phyloP scores from a whole-genome alignment of 2,329 filamentous ascomycete species.

The Acephala macrosclerotiorum region DNA sequence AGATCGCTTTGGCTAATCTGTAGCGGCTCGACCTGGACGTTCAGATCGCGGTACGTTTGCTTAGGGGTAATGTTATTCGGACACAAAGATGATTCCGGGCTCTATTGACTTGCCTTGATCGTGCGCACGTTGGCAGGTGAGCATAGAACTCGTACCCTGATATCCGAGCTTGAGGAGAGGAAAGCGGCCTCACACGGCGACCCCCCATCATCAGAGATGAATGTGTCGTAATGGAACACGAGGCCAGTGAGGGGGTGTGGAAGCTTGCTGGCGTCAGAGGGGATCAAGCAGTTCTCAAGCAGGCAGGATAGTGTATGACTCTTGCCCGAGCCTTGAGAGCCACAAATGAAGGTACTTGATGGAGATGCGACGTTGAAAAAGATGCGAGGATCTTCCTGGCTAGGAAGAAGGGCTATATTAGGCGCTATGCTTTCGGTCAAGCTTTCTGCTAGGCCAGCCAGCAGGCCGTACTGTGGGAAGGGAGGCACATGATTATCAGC shows the following conservation, averaged over 20 bases:
- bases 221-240: constrained; percentile 63
- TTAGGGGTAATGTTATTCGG: too few relatives aligned
- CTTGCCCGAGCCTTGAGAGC: constrained; percentile 68
- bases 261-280: constrained; percentile 48
- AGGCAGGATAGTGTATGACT: constrained; percentile 65
- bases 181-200: constrained; percentile 61
- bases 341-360: constrained; percentile 68
- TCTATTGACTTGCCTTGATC: too few relatives aligned
- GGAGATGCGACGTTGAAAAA: constrained; percentile 62
- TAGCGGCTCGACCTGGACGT: constrained; percentile 53
- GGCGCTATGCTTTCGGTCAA: too few relatives aligned
- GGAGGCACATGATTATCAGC: too few relatives aligned
- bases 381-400: constrained; percentile 47
- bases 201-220: constrained; percentile 46
- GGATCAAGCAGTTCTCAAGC: constrained; percentile 55
- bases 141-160: constrained; percentile 59
- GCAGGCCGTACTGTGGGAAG: too few relatives aligned
- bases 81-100: too few relatives aligned
- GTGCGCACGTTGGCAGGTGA: constrained; percentile 54
- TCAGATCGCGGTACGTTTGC: constrained; percentile 49
- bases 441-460: too few relatives aligned
- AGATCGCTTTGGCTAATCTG: constrained; percentile 56
- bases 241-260: too few relatives aligned
- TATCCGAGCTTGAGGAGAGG: constrained; percentile 52
- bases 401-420: too few relatives aligned